Conservation (phyloP, 495 filamentous ascomycete genomes). For the Parmelia sp. region DNA sequence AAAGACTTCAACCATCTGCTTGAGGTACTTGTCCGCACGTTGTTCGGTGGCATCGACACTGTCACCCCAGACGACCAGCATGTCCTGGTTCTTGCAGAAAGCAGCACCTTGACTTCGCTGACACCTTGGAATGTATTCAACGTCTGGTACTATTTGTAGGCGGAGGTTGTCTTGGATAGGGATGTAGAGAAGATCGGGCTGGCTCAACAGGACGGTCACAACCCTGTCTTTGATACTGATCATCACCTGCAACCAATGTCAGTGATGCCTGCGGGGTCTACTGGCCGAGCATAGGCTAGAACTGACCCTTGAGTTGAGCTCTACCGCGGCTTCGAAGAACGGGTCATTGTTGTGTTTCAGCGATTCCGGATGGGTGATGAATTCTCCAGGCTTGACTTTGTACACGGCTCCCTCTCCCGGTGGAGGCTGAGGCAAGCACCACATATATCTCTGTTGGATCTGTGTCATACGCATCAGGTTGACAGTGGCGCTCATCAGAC, state of each 20-base stretch:
- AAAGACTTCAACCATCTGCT: slow-evolving; percentile 49
- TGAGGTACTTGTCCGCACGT: slow-evolving; percentile 45
- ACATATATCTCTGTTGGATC: slow-evolving; percentile 12
- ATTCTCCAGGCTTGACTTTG: slow-evolving; percentile 43
- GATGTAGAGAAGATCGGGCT: slow-evolving; percentile 43
- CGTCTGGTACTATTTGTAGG: slow-evolving; percentile 53
- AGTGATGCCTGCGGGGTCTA: slow-evolving; percentile 7
- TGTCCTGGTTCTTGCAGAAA: slow-evolving; percentile 50
- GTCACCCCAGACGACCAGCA: slow-evolving; percentile 63
- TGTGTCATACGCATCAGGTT: slow-evolving; percentile 9
- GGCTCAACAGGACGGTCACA: slow-evolving; percentile 48
- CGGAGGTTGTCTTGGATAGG: slow-evolving; percentile 51
- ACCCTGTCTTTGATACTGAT: slow-evolving; percentile 55
- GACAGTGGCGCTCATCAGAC: slow-evolving; percentile 11
- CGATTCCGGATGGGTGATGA: slow-evolving; percentile 50
- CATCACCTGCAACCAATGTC: slow-evolving; percentile 36
- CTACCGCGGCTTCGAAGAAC: slow-evolving; percentile 44
- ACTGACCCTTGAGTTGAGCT: slow-evolving; percentile 52
- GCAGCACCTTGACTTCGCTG: slow-evolving; percentile 65
- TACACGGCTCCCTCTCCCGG: slow-evolving; percentile 56
- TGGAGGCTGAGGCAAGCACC: slow-evolving; percentile 12
- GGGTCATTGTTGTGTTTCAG: slow-evolving; percentile 42
- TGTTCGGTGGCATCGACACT: slow-evolving; percentile 49
- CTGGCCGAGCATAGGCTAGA: neutral
- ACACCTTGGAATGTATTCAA: slow-evolving; percentile 47